Evolutionary conservation across 441 rosid species (phyloP).

Genomic region (Erysimum pusillum): DNA sequence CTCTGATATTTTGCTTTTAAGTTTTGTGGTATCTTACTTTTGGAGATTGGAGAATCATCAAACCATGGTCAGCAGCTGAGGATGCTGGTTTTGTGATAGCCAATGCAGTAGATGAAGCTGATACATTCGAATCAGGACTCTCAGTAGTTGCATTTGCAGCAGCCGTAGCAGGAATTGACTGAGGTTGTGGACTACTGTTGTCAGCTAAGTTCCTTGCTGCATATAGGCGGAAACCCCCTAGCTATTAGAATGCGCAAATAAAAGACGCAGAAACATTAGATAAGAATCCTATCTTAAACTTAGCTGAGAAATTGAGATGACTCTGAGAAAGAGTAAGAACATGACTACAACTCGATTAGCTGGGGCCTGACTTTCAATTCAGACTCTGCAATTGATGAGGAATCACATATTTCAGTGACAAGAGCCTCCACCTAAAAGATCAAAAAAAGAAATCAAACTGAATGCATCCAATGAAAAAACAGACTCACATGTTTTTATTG

Average conservation of each 20-base stretch:
- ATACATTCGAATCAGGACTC: slow-evolving; percentile 54
- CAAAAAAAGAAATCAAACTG: slow-evolving; percentile 7
- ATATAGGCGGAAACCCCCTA: slow-evolving; percentile 78
- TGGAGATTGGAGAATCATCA: slow-evolving; percentile 79
- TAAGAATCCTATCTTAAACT: slow-evolving; percentile 20
- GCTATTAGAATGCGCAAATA: slow-evolving; percentile 57
- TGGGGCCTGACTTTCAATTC: slow-evolving; percentile 72
- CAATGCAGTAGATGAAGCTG: slow-evolving; percentile 65
- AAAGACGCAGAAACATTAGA: slow-evolving; percentile 31
- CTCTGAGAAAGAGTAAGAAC: slow-evolving; percentile 18
- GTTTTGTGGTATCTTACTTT: slow-evolving; percentile 59
- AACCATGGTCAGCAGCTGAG: slow-evolving; percentile 83
- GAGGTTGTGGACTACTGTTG: slow-evolving; percentile 51
- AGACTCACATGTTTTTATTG: background rate
- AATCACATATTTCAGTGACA: slow-evolving; percentile 69
- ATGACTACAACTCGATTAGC: slow-evolving; percentile 19
- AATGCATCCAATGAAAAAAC: background rate
- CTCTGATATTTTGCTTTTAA: slow-evolving; percentile 12
- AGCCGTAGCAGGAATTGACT: slow-evolving; percentile 49
- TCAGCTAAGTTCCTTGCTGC: slow-evolving; percentile 59
- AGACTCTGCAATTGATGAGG: slow-evolving; percentile 80
- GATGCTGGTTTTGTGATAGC: slow-evolving; percentile 62
- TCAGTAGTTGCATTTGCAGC: slow-evolving; percentile 43
- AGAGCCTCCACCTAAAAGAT: slow-evolving; percentile 73
- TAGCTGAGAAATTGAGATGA: slow-evolving; percentile 7